Conservation (phyloP, 805 yeast species). For the Tetrapisispora nanseiensis region DNA sequence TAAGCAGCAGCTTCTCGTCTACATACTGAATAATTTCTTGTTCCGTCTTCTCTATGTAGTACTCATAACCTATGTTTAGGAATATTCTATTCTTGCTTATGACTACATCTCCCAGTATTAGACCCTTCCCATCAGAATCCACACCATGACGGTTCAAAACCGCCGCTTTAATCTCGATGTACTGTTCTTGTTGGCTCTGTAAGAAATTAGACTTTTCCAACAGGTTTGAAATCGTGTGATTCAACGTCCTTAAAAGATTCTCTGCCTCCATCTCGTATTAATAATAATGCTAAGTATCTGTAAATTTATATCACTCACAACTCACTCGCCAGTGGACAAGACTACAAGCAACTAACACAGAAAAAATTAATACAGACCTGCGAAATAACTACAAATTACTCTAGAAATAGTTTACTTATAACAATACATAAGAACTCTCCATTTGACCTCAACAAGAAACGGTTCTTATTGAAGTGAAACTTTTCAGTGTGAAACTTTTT, state of each 20-base stretch:
- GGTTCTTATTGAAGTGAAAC: neutral
- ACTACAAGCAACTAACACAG: too few species aligned
- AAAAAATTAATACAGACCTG: too few species aligned
- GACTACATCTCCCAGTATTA: slow-evolving; percentile 25
- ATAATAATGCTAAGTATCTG: too few species aligned
- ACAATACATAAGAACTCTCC: too few species aligned
- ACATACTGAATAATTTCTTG: slow-evolving; percentile 20
- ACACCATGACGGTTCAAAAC: slow-evolving; percentile 4
- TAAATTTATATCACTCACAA: neutral
- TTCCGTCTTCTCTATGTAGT: slow-evolving; percentile 21
- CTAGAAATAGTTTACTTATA: too few species aligned
- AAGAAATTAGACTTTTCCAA: slow-evolving; percentile 19
- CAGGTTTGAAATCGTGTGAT: slow-evolving; percentile 15
- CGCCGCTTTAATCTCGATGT: slow-evolving; percentile 12
- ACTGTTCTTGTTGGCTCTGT: slow-evolving; percentile 20
- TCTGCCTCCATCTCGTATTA: slow-evolving; percentile 9
- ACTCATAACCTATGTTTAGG: slow-evolving; percentile 27
- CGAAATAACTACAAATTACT: too few species aligned
- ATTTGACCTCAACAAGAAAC: too few species aligned
- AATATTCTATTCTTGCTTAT: slow-evolving; percentile 19
- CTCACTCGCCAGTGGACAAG: too few species aligned
- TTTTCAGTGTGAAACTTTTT: too few species aligned
- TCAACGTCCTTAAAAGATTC: slow-evolving; percentile 14
- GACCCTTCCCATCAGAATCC: slow-evolving; percentile 12
- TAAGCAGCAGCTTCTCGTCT: slow-evolving; percentile 16